phyloP scores from a whole-genome alignment of 768 basidiomycete species.

The Kwoniella europaea region DNA sequence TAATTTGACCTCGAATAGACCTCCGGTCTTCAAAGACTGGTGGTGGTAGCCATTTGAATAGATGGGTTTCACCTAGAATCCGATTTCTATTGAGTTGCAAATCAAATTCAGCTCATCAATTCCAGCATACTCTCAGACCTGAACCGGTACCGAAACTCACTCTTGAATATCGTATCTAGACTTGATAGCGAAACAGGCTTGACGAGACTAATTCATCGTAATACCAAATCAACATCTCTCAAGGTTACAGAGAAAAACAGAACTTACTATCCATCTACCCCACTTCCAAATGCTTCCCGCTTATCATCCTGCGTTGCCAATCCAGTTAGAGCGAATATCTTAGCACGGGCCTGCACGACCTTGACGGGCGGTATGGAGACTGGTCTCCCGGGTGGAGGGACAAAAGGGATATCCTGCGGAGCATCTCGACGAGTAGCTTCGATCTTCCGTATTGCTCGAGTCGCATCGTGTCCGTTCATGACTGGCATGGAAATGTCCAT shows the following conservation, averaged over 20 bases:
- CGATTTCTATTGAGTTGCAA: conserved; percentile 26
- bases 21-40: too few relatives aligned
- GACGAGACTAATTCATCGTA: conserved; percentile 63
- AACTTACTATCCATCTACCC: conserved; percentile 94
- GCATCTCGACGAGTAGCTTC: conserved; percentile 62
- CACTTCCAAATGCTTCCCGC: conserved; percentile 84
- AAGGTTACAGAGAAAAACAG: neutral
- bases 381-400: conserved; percentile 19
- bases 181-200: conserved; percentile 96
- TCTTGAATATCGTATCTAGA: conserved; percentile 64
- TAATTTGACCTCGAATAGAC: neutral
- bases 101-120: neutral
- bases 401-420: conserved; percentile 16
- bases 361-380: conserved; percentile 43
- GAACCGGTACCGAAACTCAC: conserved; percentile 25
- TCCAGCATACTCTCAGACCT: too few relatives aligned
- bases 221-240: neutral
- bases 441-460: conserved; percentile 76
- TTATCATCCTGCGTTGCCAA: conserved; percentile 94
- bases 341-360: conserved; percentile 41
- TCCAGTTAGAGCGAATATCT: conserved; percentile 86
- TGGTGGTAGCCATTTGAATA: neutral
- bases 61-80: conserved; percentile 21
- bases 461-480: conserved; percentile 88
- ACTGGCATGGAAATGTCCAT: conserved; percentile 92